phyloP scores from a whole-genome alignment of 768 basidiomycete genomes.

The Kwoniella sp. region DNA sequence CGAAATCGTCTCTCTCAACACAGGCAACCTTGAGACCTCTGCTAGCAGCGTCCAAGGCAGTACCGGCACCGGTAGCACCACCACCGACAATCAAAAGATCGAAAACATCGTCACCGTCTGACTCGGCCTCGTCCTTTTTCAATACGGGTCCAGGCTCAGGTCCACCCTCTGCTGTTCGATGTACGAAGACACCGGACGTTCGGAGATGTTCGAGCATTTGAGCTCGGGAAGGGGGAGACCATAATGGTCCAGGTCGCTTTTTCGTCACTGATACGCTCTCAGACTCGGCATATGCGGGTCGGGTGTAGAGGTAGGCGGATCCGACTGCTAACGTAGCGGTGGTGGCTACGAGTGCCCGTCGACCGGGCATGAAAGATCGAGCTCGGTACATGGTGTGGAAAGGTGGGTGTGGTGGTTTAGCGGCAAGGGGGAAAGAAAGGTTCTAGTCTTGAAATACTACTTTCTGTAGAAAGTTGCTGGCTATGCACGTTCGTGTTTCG shows the following conservation, averaged over 20 bases:
- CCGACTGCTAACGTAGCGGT: constrained; percentile 20
- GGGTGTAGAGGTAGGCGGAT: constrained; percentile 17
- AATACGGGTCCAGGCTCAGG: constrained; percentile 44
- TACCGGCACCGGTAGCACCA: constrained; percentile 92
- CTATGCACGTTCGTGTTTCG: background rate
- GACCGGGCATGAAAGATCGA: constrained; percentile 22
- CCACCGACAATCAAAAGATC: constrained; percentile 87
- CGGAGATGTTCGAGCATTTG: constrained; percentile 56
- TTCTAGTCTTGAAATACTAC: no score
- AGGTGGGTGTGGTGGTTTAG: background rate
- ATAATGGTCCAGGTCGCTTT: constrained; percentile 56
- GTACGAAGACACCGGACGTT: constrained; percentile 47
- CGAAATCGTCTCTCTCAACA: constrained; percentile 90
- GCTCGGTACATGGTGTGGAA: constrained; percentile 20
- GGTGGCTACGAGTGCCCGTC: constrained; percentile 20
- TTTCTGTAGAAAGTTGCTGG: no score
- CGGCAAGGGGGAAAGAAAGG: background rate
- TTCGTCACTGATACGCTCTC: constrained; percentile 45
- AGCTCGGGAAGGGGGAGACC: constrained; percentile 56
- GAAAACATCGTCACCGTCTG: constrained; percentile 63
- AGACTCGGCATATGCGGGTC: constrained; percentile 28
- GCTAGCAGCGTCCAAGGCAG: constrained; percentile 92
- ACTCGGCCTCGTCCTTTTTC: constrained; percentile 33
- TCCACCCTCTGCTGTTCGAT: constrained; percentile 33
- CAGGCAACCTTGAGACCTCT: constrained; percentile 88